Conservation (phyloP, 2,329 filamentous ascomycete species). For the Paecilomyces niveus region DNA sequence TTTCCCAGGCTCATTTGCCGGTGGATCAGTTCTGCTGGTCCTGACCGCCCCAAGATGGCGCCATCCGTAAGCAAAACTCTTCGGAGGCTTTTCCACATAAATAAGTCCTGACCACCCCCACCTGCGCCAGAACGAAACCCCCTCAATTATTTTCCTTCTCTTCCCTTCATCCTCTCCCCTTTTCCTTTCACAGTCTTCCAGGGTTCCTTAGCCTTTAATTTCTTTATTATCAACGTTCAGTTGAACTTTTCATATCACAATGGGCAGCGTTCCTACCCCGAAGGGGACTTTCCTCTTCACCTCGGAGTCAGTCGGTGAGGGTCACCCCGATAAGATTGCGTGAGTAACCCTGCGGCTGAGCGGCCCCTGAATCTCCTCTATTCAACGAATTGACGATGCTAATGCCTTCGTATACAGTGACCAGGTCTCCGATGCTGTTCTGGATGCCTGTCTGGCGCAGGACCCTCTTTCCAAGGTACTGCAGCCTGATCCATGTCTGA, state of each 20-base stretch:
- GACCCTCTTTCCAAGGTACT: conserved; percentile 88
- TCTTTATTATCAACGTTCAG: conserved; percentile 4
- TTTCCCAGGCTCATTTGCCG: not conserved
- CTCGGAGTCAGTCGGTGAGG: conserved; percentile 83
- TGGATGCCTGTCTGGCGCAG: conserved; percentile 92
- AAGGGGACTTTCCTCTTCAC: conserved; percentile 77
- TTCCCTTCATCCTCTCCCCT: conserved; percentile 8
- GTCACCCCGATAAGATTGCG: conserved; percentile 94
- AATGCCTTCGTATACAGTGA: conserved; percentile 47
- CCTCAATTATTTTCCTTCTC: conserved; percentile 11
- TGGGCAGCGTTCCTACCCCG: conserved; percentile 47
- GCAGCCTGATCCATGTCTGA: conserved; percentile 3
- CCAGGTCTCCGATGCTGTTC: conserved; percentile 95
- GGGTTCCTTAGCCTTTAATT: conserved; percentile 7
- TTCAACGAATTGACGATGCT: conserved; percentile 11
- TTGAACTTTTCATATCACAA: conserved; percentile 39
- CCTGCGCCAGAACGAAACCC: conserved; percentile 16
- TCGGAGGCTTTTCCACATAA: not conserved
- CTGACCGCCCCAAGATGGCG: conserved; percentile 22
- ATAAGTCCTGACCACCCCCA: conserved; percentile 16
- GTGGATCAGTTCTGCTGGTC: conserved; percentile 11
- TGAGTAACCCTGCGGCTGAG: conserved; percentile 29
- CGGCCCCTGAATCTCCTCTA: not conserved
- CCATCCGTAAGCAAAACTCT: conserved; percentile 12
- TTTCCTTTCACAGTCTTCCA: conserved; percentile 12